Conservation (phyloP, 106 monocot species). For the Dioscorea dumetorum region DNA sequence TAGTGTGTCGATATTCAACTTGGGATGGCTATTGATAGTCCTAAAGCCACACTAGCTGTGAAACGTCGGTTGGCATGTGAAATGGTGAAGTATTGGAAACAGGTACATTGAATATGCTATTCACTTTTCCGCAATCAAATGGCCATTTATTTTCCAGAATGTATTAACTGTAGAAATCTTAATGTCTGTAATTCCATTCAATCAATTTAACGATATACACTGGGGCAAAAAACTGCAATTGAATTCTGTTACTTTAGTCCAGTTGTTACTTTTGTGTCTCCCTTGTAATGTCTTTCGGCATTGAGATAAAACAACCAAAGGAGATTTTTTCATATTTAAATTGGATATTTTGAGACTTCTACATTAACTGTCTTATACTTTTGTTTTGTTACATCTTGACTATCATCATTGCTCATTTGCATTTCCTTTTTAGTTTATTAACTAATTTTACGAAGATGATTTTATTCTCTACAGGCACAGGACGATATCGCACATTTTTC, state of each 20-base stretch:
- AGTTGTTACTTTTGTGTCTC: too few species aligned
- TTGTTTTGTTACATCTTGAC: too few species aligned
- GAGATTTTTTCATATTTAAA: background rate
- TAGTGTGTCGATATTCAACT: slow-evolving; percentile 85
- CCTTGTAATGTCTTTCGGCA: too few species aligned
- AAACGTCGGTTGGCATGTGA: slow-evolving; percentile 86
- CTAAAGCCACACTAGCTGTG: slow-evolving; percentile 80
- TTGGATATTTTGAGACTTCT: background rate
- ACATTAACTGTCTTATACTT: background rate
- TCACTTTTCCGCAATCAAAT: background rate
- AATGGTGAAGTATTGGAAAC: slow-evolving; percentile 84
- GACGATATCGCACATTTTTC: slow-evolving; percentile 24
- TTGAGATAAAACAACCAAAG: too few species aligned
- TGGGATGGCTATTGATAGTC: slow-evolving; percentile 85
- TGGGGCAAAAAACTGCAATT: too few species aligned
- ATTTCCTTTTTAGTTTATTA: too few species aligned
- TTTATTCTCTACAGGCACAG: slow-evolving; percentile 24
- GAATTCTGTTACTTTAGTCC: too few species aligned
- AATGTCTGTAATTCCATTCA: too few species aligned
- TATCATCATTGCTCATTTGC: too few species aligned
- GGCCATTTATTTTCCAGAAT: too few species aligned
- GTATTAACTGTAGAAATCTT: too few species aligned
- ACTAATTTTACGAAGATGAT: background rate
- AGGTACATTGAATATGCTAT: slow-evolving; percentile 26
- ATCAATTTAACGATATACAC: too few species aligned